Evolutionary conservation across 1,284 basidiomycete genomes (phyloP), one percentile per base, ranked within the genome.

Genomic region (Anthracocystis setariae): DNA sequence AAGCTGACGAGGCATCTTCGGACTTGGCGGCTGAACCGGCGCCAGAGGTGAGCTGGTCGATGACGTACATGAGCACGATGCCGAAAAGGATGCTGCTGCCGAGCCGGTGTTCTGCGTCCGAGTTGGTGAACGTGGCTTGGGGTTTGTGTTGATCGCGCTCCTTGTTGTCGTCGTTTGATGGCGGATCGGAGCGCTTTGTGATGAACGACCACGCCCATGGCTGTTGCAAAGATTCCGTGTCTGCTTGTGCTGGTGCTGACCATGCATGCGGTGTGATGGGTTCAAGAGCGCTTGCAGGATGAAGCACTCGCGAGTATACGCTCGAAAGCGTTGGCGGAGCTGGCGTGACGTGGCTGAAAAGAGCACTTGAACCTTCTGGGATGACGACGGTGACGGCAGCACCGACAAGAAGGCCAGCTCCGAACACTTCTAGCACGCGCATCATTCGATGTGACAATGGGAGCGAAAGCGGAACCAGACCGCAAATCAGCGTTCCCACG

Each of bases 321-420:
- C 25, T 44, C 13, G 58, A 9, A 15, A 17, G 18, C 8, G 25
- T 15, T 21, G 39, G 24, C 29, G 62, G 17, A 45, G 29, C 8
- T 13, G 60, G 56, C 3, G 67, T 57, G 25, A 64, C 45, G 8
- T 57, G 35, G 7, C 54, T 17, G 29, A 74, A 75, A 24, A 76
- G 55, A 7, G 76, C 49, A 29, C 43, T 67, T 1, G 68, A 58
- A 17, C 79, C 80, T 51, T 82, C 80, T 1, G 80, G 80, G 7
- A 82, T 71, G 37, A 82, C 79, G 29, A 82, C 76, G 12, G 79
- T 81, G 47, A 79, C 68, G 5, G 76, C 76, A 21, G 80, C 80
- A 33, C 80, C 80, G 24, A 80, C 65, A 18, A 82, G 73, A 23
- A 82, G 72, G 18, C 80, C 80, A 18, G 79, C 74, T 29, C 79